Evolutionary conservation across 495 filamentous ascomycete genomes (phyloP).

Genomic region (Tetracladium setigerum): DNA sequence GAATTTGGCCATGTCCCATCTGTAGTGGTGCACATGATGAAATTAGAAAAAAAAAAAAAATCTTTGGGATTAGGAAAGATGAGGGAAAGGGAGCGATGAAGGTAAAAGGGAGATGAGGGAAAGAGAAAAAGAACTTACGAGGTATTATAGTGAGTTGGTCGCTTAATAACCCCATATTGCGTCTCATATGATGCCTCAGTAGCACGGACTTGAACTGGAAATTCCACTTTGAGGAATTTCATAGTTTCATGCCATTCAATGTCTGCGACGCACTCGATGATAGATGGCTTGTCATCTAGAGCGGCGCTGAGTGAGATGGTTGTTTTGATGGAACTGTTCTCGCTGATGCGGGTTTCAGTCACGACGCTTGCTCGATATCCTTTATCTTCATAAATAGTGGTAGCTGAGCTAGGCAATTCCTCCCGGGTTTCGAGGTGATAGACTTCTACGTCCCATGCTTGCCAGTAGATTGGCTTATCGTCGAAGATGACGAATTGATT

Average conservation of each 20-base stretch:
- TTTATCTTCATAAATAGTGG: conserved; percentile 44
- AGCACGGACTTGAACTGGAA: conserved; percentile 64
- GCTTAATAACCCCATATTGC: conserved; percentile 61
- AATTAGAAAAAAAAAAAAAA: background rate
- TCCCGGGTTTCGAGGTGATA: conserved; percentile 62
- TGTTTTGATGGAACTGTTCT: conserved; percentile 64
- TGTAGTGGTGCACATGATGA: no score
- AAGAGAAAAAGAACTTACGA: no score
- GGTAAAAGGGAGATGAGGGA: background rate
- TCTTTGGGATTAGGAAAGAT: no score
- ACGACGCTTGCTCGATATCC: conserved; percentile 51
- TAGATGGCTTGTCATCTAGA: conserved; percentile 36
- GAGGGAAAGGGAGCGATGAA: background rate
- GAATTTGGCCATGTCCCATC: conserved; percentile 77
- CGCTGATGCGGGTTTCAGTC: conserved; percentile 58
- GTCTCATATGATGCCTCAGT: conserved; percentile 71
- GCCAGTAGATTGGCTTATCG: conserved; percentile 75
- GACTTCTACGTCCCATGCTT: conserved; percentile 76
- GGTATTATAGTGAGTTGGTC: conserved; percentile 48
- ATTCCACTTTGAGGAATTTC: conserved; percentile 79
- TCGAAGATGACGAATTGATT: conserved; percentile 70
- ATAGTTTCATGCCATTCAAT: conserved; percentile 68
- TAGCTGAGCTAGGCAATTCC: conserved; percentile 44
- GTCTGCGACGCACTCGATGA: conserved; percentile 56
- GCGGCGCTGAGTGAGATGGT: conserved; percentile 56